These are phyloP conservation scores for Agrocybe praecox DNA, from an alignment of 768 basidiomycete species.

Conservation along the genomic window DNA sequence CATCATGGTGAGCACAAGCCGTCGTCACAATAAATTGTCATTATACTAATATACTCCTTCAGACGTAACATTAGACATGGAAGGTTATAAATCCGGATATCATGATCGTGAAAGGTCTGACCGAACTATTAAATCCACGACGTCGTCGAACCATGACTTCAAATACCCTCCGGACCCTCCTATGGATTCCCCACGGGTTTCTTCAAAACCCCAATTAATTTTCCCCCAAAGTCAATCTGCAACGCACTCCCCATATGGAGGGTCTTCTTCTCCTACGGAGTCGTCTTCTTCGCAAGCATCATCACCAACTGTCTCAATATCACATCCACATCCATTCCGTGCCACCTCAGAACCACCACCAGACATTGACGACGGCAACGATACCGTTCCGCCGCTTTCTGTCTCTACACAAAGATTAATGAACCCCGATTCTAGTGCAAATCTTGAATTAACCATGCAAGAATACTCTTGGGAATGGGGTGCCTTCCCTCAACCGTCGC, in stretches of 20 bases:
- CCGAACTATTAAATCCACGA: constrained; percentile 36
- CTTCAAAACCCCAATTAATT: constrained; percentile 1
- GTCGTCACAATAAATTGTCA: neutral
- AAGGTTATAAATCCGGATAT: constrained; percentile 69
- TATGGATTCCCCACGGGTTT: neutral
- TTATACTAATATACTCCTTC: neutral
- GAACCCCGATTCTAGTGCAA: constrained; percentile 7
- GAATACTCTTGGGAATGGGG: constrained; percentile 98
- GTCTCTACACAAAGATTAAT: constrained; percentile 3
- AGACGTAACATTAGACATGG: constrained; percentile 83
- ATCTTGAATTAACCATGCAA: constrained; percentile 35
- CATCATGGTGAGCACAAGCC: constrained; percentile 44
- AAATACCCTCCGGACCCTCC: constrained; percentile 17
- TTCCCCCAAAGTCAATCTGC: constrained; percentile 21
- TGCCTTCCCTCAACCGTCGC: constrained; percentile 81
- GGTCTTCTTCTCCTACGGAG: constrained; percentile 11
- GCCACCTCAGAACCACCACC: constrained; percentile 67
- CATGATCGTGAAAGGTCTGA: constrained; percentile 41
- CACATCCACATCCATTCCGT: constrained; percentile 36
- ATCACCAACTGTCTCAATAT: constrained; percentile 17
- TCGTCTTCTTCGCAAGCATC: constrained; percentile 16
- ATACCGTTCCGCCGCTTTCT: constrained; percentile 9
- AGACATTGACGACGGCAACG: constrained; percentile 35
- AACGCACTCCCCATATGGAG: constrained; percentile 13
- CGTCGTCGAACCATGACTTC: constrained; percentile 4